Percentiles rank a stretch among this genome's conserved stretches.
Conservation (phyloP, 345 rosid species). For the Iberis pinnata region DNA sequence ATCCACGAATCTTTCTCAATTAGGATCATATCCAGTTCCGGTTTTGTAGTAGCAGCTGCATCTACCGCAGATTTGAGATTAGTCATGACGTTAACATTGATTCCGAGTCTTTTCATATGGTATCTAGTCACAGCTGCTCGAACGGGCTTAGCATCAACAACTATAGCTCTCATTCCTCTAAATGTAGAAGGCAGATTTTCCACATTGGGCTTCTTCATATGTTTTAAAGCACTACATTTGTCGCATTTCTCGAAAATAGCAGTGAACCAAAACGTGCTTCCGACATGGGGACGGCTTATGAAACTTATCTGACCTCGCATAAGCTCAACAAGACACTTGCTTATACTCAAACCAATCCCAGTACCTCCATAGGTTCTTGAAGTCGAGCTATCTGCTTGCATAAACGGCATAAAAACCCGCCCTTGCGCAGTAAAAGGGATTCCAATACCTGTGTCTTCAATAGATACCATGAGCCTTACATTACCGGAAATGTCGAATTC, state of each 20-base stretch:
- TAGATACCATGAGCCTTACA: slow-evolving; percentile 61
- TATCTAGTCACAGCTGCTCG: slow-evolving; percentile 86
- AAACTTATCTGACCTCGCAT: slow-evolving; percentile 89
- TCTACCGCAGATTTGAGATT: slow-evolving; percentile 36
- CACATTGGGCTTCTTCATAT: slow-evolving; percentile 42
- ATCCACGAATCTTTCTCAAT: slow-evolving; percentile 92
- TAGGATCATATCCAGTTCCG: slow-evolving; percentile 56
- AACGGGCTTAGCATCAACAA: slow-evolving; percentile 80
- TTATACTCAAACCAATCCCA: slow-evolving; percentile 95
- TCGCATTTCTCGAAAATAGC: slow-evolving; percentile 56
- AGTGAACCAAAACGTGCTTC: slow-evolving; percentile 84
- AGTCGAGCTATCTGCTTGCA: slow-evolving; percentile 98
- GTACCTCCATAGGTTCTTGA: slow-evolving; percentile 91
- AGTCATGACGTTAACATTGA: slow-evolving; percentile 53
- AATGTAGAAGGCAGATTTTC: slow-evolving; percentile 68
- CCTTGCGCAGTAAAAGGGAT: slow-evolving; percentile 80
- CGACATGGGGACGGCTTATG: slow-evolving; percentile 67
- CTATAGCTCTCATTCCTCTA: slow-evolving; percentile 69
- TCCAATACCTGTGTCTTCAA: slow-evolving; percentile 96
- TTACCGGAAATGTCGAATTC: slow-evolving; percentile 34
- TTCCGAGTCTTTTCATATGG: slow-evolving; percentile 90
- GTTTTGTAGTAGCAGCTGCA: slow-evolving; percentile 32
- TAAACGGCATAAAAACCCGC: slow-evolving; percentile 85
- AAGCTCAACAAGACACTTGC: slow-evolving; percentile 85
- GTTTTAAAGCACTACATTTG: slow-evolving; percentile 22